These are phyloP conservation scores for Arthrobotrys iridis DNA, from an alignment of 2,329 filamentous ascomycete genomes.

Conservation along the genomic window DNA sequence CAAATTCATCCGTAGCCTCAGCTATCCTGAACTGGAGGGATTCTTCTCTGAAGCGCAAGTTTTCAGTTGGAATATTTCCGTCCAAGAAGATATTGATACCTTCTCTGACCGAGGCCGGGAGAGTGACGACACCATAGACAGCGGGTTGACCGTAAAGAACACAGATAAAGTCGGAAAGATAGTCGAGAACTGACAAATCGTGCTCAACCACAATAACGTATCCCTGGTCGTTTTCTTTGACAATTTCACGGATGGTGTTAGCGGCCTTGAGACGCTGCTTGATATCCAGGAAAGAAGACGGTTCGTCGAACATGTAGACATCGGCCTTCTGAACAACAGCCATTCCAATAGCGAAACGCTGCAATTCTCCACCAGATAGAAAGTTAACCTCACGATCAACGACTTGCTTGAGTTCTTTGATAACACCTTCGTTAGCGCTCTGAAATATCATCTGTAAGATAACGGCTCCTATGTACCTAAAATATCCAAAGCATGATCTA, in stretches of 20 bases:
- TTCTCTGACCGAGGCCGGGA: conserved; percentile 95
- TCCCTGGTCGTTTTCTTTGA: conserved; percentile 76
- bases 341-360: conserved; percentile 95
- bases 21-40: conserved; percentile 94
- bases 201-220: conserved; percentile 99
- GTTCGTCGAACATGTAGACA: conserved; percentile 99
- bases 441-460: conserved; percentile 12
- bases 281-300: conserved; percentile 98
- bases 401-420: conserved; percentile 81
- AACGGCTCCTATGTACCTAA: conserved; percentile 66
- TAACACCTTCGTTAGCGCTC: conserved; percentile 15
- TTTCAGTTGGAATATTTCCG: conserved; percentile 97
- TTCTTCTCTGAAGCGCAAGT: conserved; percentile 96
- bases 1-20: conserved; percentile 87
- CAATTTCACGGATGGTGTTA: conserved; percentile 87
- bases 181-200: conserved; percentile 97
- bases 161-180: conserved; percentile 98
- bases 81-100: conserved; percentile 99
- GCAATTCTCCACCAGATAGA: conserved; percentile 95
- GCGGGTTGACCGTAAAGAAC: conserved; percentile 95
- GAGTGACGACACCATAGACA: conserved; percentile 95
- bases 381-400: conserved; percentile 88
- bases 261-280: conserved; percentile 97
- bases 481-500: conserved; percentile 81
- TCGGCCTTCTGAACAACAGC: conserved; percentile 96